These are phyloP conservation scores for Anthoceros angustus DNA, from an alignment of 225 moss, liverwort and hornwort genomes.

Conservation along the genomic window DNA sequence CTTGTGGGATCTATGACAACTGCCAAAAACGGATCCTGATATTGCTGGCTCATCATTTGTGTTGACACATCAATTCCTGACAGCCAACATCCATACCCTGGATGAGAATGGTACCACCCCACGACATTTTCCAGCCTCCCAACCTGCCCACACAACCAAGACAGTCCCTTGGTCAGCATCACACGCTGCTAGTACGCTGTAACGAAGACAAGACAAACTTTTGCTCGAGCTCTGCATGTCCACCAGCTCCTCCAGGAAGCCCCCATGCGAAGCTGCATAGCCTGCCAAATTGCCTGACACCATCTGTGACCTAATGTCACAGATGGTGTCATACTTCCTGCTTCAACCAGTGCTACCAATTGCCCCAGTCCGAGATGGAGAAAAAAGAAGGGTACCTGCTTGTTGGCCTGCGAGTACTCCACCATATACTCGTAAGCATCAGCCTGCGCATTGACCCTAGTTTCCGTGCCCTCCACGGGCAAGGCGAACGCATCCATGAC, in stretches of 20 bases:
- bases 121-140: constrained; percentile 91
- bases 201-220: too few species aligned
- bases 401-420: constrained; percentile 77
- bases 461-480: constrained; percentile 87
- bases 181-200: too few species aligned
- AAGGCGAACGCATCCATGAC: constrained; percentile 96
- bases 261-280: too few species aligned
- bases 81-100: constrained; percentile 93
- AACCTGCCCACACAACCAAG: constrained; percentile 37
- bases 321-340: too few species aligned
- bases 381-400: constrained; percentile 35
- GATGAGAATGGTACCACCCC: constrained; percentile 96
- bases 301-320: too few species aligned
- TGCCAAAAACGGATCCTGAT: constrained; percentile 77
- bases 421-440: constrained; percentile 99
- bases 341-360: constrained; percentile 12
- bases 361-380: background rate
- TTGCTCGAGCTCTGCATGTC: too few species aligned
- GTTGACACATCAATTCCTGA: constrained; percentile 87
- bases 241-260: too few species aligned
- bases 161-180: background rate
- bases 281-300: too few species aligned
- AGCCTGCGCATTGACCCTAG: constrained; percentile 88
- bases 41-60: constrained; percentile 76
- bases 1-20: constrained; percentile 82